Evolutionary conservation across 352 stramenopile species (phyloP).

Genomic region (Plasmopara halstedii): DNA sequence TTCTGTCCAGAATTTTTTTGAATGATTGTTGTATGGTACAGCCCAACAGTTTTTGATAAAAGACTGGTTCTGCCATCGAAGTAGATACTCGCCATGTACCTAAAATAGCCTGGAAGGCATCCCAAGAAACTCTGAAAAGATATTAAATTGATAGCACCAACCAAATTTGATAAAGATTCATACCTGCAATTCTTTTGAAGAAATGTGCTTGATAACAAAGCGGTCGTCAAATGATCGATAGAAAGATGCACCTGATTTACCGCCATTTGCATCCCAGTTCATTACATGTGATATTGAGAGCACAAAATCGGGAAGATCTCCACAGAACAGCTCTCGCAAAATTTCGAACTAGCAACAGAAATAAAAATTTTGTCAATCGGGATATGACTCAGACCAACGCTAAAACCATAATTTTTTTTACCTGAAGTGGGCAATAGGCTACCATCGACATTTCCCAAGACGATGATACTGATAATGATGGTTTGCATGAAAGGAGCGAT

Average conservation of each 20-base stretch:
- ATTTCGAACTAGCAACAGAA: constrained; percentile 75
- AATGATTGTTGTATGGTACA: constrained; percentile 96
- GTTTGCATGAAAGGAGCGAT: constrained; percentile 39
- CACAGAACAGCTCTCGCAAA: constrained; percentile 87
- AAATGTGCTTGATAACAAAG: constrained; percentile 99
- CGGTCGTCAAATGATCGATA: constrained; percentile 92
- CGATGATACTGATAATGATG: constrained; percentile 20
- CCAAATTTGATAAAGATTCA: background rate
- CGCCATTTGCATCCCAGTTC: constrained; percentile 91
- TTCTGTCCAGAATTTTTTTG: constrained; percentile 88
- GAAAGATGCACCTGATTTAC: constrained; percentile 97
- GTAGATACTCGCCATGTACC: constrained; percentile 95
- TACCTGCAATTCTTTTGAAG: constrained; percentile 96
- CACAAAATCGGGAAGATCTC: constrained; percentile 52
- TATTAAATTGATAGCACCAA: constrained; percentile 2
- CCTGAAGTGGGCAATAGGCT: constrained; percentile 75
- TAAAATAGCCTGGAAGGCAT: constrained; percentile 90
- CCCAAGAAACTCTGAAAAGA: constrained; percentile 66
- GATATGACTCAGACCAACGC: background rate
- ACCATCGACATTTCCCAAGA: constrained; percentile 70
- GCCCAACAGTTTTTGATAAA: constrained; percentile 95
- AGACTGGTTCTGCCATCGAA: constrained; percentile 92
- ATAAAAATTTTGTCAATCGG: background rate
- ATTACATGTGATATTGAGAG: constrained; percentile 77
- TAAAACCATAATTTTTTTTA: constrained; percentile 9